A percentile compares a stretch with the other conserved stretches of the same genome.
Conservation (phyloP, 2,329 filamentous ascomycete species). For the Xylariaceae sp. region DNA sequence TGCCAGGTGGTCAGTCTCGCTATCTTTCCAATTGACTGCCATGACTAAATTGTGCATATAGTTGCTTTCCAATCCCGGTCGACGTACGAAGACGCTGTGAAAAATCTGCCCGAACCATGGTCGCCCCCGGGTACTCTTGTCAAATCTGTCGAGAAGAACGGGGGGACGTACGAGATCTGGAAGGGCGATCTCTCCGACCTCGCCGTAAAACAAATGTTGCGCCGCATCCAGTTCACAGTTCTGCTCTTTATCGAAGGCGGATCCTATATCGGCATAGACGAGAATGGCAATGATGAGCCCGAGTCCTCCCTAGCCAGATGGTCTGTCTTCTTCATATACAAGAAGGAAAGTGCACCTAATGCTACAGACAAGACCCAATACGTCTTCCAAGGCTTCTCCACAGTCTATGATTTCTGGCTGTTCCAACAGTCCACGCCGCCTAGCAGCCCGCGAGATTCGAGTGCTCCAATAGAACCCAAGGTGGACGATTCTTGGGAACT, state of each 20-base stretch:
- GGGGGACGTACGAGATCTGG: constrained; percentile 76
- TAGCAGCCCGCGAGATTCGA: constrained; percentile 31
- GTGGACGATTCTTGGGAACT: constrained; percentile 40
- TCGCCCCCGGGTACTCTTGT: constrained; percentile 74
- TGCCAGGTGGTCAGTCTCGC: constrained; percentile 58
- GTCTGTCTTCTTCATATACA: constrained; percentile 86
- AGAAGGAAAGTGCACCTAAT: constrained; percentile 49
- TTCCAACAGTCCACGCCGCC: constrained; percentile 48
- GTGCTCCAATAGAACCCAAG: constrained; percentile 19
- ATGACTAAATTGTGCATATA: too few relatives aligned
- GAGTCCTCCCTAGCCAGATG: constrained; percentile 76
- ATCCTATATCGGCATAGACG: constrained; percentile 58
- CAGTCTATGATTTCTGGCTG: constrained; percentile 81
- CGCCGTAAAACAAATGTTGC: constrained; percentile 66
- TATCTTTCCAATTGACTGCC: neutral
- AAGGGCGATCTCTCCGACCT: constrained; percentile 68
- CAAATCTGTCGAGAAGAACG: constrained; percentile 58
- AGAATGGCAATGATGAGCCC: constrained; percentile 54
- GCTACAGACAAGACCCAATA: constrained; percentile 56
- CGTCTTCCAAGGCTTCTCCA: constrained; percentile 82
- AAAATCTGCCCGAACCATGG: constrained; percentile 43
- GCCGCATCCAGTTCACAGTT: constrained; percentile 77
- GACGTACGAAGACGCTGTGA: constrained; percentile 60
- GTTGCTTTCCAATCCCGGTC: constrained; percentile 62
- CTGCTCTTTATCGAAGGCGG: constrained; percentile 91